These are phyloP conservation scores for Tilletia walkeri DNA, from an alignment of 1,284 basidiomycete species.

Conservation along the genomic window DNA sequence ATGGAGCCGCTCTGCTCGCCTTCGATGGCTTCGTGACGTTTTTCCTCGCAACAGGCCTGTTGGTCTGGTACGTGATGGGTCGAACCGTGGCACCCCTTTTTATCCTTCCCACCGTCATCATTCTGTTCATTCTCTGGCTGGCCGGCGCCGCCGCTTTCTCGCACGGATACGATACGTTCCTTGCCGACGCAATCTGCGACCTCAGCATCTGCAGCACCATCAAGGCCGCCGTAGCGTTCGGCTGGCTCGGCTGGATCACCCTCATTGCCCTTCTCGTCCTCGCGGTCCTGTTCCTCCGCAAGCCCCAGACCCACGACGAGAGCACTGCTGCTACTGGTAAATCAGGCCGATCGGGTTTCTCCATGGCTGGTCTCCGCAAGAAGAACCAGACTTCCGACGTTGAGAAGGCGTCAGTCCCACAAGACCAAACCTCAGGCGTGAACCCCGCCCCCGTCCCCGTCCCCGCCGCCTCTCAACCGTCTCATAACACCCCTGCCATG, in stretches of 20 bases:
- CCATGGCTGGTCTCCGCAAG: conserved; percentile 2
- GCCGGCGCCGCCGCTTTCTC: conserved; percentile 13
- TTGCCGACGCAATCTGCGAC: too few species aligned
- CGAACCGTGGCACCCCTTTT: not conserved
- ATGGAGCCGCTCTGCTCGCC: conserved; percentile 11
- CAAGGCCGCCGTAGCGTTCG: conserved; percentile 16
- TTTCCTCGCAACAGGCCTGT: not conserved
- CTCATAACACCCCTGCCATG: not conserved
- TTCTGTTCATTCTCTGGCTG: conserved; percentile 12
- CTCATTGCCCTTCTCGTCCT: conserved; percentile 7
- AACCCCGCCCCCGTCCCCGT: too few species aligned
- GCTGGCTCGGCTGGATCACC: conserved; percentile 16
- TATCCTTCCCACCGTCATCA: not conserved
- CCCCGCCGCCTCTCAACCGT: not conserved
- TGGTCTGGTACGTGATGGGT: not conserved
- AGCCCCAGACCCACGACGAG: not conserved
- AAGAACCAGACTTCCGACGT: conserved; percentile 7
- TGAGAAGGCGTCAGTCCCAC: conserved; percentile 3
- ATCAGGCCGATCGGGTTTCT: not conserved
- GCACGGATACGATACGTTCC: not conserved
- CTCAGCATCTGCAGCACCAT: not conserved
- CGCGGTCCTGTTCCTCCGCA: not conserved
- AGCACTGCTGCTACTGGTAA: too few species aligned
- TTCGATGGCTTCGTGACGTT: conserved; percentile 15
- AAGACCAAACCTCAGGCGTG: not conserved